Conservation (phyloP, 331 rosid species). For the Prunus yedoensis region DNA sequence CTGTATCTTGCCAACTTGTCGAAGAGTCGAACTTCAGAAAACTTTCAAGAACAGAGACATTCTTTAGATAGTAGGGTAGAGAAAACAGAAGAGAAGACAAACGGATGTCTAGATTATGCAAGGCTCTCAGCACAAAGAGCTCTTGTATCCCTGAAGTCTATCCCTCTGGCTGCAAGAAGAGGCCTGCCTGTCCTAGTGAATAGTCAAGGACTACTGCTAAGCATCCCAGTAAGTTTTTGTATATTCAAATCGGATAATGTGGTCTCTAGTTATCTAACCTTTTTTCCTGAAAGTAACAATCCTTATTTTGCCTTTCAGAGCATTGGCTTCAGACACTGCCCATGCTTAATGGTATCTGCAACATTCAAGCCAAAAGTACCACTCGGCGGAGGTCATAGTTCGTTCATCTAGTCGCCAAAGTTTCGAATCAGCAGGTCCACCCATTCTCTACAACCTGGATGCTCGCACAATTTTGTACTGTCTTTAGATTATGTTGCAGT, state of each 20-base stretch:
- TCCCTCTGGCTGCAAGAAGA: slow-evolving; percentile 88
- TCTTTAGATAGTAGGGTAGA: slow-evolving; percentile 16
- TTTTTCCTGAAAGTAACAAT: not conserved
- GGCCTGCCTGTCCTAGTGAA: slow-evolving; percentile 75
- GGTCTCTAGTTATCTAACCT: not conserved
- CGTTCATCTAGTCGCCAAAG: slow-evolving; percentile 44
- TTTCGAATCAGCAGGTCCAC: not conserved
- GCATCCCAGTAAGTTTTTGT: slow-evolving; percentile 71
- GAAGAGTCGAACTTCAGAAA: slow-evolving; percentile 30
- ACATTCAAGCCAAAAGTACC: slow-evolving; percentile 81
- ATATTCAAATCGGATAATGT: not conserved
- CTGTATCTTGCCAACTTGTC: slow-evolving; percentile 68
- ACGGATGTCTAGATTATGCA: slow-evolving; percentile 47
- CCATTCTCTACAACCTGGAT: not conserved
- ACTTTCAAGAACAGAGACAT: slow-evolving; percentile 25
- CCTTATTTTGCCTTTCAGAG: slow-evolving; percentile 47
- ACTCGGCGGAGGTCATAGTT: slow-evolving; percentile 81
- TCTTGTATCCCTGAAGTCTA: slow-evolving; percentile 47
- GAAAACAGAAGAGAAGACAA: slow-evolving; percentile 33
- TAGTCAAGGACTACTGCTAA: slow-evolving; percentile 53
- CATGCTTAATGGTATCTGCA: slow-evolving; percentile 55
- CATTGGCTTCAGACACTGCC: slow-evolving; percentile 62
- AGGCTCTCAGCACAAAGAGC: slow-evolving; percentile 67
- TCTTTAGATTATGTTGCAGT: not conserved
- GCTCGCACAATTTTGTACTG: not conserved